These are phyloP conservation scores for Podaxis sp. DNA, from an alignment of 768 basidiomycete genomes.

Conservation along the genomic window DNA sequence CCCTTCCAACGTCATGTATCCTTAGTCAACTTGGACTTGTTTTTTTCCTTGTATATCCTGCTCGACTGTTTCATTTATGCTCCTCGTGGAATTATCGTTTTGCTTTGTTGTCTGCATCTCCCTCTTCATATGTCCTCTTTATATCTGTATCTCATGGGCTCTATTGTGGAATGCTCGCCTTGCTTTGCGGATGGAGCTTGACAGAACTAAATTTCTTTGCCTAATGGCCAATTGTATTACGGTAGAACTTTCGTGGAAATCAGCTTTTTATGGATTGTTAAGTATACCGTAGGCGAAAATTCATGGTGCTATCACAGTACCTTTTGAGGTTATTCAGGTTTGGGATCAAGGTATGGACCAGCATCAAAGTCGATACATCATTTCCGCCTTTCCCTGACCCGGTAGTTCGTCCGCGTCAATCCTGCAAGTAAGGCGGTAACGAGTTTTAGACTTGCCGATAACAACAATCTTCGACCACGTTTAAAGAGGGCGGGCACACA, in stretches of 20 bases:
- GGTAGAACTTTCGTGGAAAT: constrained; percentile 8
- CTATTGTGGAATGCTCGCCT: constrained; percentile 20
- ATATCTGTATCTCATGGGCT: constrained; percentile 16
- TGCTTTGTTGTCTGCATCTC: constrained; percentile 28
- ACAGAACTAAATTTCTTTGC: background rate
- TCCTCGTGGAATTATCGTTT: constrained; percentile 18
- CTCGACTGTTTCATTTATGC: constrained; percentile 13
- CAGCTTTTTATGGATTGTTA: background rate
- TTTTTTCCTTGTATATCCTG: constrained; percentile 1
- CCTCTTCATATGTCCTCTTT: constrained; percentile 14
- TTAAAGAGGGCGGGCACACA: background rate
- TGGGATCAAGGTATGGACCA: background rate
- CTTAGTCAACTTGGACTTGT: constrained; percentile 37
- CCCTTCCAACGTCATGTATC: constrained; percentile 80
- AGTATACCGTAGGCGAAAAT: background rate
- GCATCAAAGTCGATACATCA: background rate
- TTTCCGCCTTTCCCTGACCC: background rate
- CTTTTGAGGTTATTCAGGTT: background rate
- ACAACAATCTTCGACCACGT: background rate
- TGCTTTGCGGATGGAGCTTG: constrained; percentile 10
- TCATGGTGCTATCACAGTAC: background rate
- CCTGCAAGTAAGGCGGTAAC: background rate
- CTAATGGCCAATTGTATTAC: constrained; percentile 8
- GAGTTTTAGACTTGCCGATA: background rate
- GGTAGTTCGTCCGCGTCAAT: background rate